phyloP scores from a whole-genome alignment of 345 rosid genomes.

The Populus alba region DNA sequence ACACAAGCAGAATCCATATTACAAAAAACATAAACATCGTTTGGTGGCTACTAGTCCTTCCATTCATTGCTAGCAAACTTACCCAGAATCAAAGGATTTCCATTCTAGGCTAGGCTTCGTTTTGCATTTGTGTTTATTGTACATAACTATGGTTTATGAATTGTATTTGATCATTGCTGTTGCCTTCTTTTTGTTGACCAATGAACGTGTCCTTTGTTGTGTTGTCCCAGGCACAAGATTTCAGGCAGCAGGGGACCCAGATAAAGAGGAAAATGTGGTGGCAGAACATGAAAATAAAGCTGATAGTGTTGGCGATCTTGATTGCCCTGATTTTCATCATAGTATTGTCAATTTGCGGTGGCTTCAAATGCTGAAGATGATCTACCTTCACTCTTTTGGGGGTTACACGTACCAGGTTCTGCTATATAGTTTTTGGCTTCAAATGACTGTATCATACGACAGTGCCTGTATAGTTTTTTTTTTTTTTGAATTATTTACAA shows the following conservation, averaged over 20 bases:
- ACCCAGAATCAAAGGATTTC: neutral
- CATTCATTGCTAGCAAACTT: neutral
- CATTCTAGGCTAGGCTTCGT: neutral
- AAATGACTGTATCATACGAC: constrained; percentile 12
- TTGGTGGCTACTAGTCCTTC: neutral
- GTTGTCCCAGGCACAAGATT: constrained; percentile 61
- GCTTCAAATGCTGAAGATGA: constrained; percentile 32
- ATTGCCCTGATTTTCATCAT: constrained; percentile 59
- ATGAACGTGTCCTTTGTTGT: neutral
- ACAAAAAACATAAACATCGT: neutral
- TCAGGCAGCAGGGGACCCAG: constrained; percentile 64
- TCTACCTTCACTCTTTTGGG: constrained; percentile 8
- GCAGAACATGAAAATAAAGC: constrained; percentile 71
- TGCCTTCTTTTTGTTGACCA: neutral
- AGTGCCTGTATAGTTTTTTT: constrained; percentile 39
- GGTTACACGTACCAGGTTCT: constrained; percentile 4
- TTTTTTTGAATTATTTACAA: constrained; percentile 22
- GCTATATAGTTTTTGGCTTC: neutral
- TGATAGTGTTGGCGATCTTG: constrained; percentile 54
- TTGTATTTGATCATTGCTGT: neutral
- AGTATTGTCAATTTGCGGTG: constrained; percentile 42
- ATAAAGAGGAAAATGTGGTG: constrained; percentile 78
- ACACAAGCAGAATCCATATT: neutral
- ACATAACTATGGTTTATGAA: neutral
- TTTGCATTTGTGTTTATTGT: neutral